Conservation (phyloP, 768 basidiomycete genomes). For the Fomitopsis pulvina region DNA sequence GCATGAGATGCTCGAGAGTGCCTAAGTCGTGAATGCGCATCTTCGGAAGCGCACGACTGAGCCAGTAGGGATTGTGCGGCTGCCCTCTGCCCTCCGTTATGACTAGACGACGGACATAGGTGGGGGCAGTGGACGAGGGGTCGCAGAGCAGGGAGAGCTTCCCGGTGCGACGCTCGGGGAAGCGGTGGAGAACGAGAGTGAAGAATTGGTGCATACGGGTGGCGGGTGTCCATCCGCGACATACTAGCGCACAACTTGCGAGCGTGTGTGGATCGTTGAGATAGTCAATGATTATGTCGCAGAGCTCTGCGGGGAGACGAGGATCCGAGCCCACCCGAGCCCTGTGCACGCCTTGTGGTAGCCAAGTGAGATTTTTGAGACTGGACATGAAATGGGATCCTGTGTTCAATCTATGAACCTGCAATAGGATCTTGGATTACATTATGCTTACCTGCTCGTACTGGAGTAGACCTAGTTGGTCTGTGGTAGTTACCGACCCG, state of each 20-base stretch:
- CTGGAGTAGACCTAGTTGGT: too few relatives aligned
- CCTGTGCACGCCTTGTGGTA: too few relatives aligned
- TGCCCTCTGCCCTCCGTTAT: not conserved
- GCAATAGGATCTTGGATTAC: too few relatives aligned
- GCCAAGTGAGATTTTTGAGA: too few relatives aligned
- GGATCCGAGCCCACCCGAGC: too few relatives aligned
- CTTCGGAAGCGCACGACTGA: not conserved
- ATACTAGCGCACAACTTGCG: slow-evolving; percentile 7
- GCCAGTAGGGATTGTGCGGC: not conserved
- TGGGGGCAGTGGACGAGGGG: not conserved
- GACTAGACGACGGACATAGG: not conserved
- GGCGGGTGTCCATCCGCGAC: slow-evolving; percentile 5
- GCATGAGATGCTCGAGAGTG: not conserved
- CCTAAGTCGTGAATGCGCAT: not conserved
- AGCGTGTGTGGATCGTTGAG: slow-evolving; percentile 8
- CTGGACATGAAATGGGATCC: too few relatives aligned
- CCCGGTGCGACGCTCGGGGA: not conserved
- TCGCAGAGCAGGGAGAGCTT: not conserved
- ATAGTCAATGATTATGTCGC: slow-evolving; percentile 13
- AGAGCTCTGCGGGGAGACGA: slow-evolving; percentile 12
- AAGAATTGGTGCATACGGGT: slow-evolving; percentile 12
- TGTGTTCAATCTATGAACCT: too few relatives aligned
- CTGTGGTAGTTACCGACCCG: too few relatives aligned
- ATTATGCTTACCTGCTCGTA: too few relatives aligned
- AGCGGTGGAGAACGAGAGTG: slow-evolving; percentile 3